These are phyloP conservation scores for Sphagnum fallax DNA, from an alignment of 228 moss, liverwort and hornwort genomes.

Conservation along the genomic window DNA sequence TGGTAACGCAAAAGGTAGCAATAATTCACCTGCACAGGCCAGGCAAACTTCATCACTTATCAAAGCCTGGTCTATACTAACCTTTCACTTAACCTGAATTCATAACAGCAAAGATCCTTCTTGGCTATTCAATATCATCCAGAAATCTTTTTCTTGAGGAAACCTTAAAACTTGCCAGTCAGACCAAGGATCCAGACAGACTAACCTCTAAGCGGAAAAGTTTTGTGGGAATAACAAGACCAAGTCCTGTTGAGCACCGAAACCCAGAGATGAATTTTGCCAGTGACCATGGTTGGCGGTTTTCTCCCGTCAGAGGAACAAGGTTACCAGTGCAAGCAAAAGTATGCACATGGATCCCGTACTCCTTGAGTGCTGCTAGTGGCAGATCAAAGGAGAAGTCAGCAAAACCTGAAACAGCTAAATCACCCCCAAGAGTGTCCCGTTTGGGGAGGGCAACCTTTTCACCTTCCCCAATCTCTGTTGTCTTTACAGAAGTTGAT, in stretches of 20 bases:
- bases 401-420: constrained; percentile 84
- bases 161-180: not conserved
- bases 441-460: constrained; percentile 29
- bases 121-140: not conserved
- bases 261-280: constrained; percentile 66
- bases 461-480: constrained; percentile 36
- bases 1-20: constrained; percentile 82
- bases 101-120: too few relatives aligned
- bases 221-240: constrained; percentile 94
- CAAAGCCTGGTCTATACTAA: not conserved
- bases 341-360: constrained; percentile 88
- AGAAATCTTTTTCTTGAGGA: too few relatives aligned
- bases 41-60: constrained; percentile 6
- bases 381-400: constrained; percentile 97
- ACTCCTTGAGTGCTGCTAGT: constrained; percentile 51
- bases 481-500: constrained; percentile 19
- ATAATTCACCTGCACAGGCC: constrained; percentile 76
- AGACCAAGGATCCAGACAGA: not conserved
- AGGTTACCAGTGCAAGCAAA: constrained; percentile 92
- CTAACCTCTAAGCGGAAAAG: constrained; percentile 94
- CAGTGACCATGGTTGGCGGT: constrained; percentile 37
- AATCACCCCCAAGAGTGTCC: constrained; percentile 93
- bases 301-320: constrained; percentile 67
- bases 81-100: not conserved
- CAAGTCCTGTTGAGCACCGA: constrained; percentile 82